phyloP scores from a whole-genome alignment of 2,329 filamentous ascomycete genomes.

The Keithomyces neogunnii region DNA sequence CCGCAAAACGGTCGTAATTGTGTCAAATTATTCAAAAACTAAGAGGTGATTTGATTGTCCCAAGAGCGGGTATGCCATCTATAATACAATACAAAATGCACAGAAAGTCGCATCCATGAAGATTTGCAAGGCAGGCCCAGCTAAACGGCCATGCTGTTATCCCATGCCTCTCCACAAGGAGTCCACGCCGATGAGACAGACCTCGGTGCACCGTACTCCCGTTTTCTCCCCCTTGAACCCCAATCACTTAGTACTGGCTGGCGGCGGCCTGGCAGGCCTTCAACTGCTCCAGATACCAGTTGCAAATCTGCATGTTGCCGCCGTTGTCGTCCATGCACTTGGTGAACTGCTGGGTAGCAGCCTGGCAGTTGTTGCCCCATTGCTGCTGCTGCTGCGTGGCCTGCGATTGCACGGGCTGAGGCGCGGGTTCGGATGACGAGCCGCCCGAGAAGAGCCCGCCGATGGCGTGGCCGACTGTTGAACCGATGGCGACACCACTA shows the following conservation, averaged over 20 bases:
- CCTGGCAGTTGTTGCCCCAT: constrained; percentile 60
- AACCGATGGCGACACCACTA: constrained; percentile 94
- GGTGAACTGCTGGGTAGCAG: constrained; percentile 77
- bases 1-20: too few species aligned
- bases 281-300: constrained; percentile 97
- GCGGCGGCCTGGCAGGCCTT: constrained; percentile 79
- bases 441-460: constrained; percentile 78
- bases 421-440: constrained; percentile 43
- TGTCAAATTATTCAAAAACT: not conserved
- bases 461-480: constrained; percentile 89
- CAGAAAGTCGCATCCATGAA: not conserved
- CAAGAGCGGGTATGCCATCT: constrained; percentile 18
- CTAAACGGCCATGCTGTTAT: not conserved
- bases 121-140: not conserved
- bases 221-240: not conserved
- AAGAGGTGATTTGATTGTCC: constrained; percentile 4
- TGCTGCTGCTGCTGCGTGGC: constrained; percentile 43
- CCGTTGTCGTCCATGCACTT: constrained; percentile 94
- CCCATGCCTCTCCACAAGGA: not conserved
- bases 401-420: constrained; percentile 39
- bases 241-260: constrained; percentile 51
- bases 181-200: not conserved
- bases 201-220: not conserved
- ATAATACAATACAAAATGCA: constrained; percentile 17
- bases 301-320: constrained; percentile 92